Evolutionary conservation across 2,329 filamentous ascomycete species (phyloP).

Genomic region (Clonostachys byssicola): DNA sequence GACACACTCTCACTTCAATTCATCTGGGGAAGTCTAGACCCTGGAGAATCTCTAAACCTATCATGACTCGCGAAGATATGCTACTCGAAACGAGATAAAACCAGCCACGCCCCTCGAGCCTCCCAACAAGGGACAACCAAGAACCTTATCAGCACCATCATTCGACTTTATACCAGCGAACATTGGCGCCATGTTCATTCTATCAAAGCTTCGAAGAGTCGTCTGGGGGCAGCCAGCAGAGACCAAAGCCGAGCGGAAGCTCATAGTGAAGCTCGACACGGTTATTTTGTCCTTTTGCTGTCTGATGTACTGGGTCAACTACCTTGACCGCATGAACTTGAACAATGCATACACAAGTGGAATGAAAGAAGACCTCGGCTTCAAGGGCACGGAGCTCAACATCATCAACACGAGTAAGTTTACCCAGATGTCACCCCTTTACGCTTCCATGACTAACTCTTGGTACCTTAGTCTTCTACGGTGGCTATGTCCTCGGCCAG

Average conservation of each 20-base stretch:
- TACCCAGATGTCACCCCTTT: conserved; percentile 16
- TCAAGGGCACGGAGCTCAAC: conserved; percentile 30
- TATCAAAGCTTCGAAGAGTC: conserved; percentile 4
- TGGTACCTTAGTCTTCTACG: not conserved
- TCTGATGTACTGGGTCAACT: conserved; percentile 1
- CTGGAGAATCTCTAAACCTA: too few species aligned
- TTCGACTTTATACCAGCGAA: too few species aligned
- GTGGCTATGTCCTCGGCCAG: conserved; percentile 47
- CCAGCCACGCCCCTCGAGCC: too few species aligned
- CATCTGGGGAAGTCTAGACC: too few species aligned
- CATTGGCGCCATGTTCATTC: not conserved
- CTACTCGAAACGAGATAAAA: too few species aligned
- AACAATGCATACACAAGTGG: conserved; percentile 31
- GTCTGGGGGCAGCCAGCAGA: conserved; percentile 5
- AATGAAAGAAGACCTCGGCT: conserved; percentile 27
- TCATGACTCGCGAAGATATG: too few species aligned
- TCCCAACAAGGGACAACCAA: too few species aligned
- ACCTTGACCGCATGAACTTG: conserved; percentile 14
- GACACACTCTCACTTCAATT: too few species aligned
- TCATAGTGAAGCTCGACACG: conserved; percentile 3
- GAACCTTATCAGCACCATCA: too few species aligned
- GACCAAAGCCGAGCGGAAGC: conserved; percentile 1
- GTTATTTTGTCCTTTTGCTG: not conserved
- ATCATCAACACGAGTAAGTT: conserved; percentile 27
- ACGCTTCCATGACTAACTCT: not conserved